phyloP scores from a whole-genome alignment of 2,329 filamentous ascomycete species.

The Penicillium sp. region DNA sequence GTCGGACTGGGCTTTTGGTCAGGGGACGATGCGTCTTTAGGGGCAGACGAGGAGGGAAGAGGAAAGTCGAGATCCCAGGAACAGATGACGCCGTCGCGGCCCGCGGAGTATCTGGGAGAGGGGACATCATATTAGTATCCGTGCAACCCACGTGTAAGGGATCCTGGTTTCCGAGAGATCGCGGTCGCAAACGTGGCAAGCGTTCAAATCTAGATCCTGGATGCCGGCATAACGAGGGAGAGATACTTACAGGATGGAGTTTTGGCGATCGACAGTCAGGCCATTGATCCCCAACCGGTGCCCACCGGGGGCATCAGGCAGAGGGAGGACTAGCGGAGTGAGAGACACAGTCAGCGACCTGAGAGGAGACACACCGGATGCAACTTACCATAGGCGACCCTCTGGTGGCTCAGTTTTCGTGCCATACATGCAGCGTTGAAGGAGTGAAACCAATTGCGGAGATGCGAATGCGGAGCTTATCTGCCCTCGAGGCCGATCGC shows the following conservation, averaged over 20 bases:
- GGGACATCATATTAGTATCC: slow-evolving; percentile 22
- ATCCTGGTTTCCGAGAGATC: not conserved
- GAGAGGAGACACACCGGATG: not conserved
- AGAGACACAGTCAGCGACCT: slow-evolving; percentile 10
- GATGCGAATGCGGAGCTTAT: slow-evolving; percentile 33
- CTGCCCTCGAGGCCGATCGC: slow-evolving; percentile 29
- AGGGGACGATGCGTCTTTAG: slow-evolving; percentile 24
- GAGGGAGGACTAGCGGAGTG: slow-evolving; percentile 61
- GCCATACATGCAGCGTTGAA: slow-evolving; percentile 52
- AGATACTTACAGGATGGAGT: slow-evolving; percentile 75
- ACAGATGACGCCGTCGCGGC: slow-evolving; percentile 91
- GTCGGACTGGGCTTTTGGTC: slow-evolving; percentile 43
- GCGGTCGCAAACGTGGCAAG: not conserved
- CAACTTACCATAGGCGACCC: slow-evolving; percentile 66
- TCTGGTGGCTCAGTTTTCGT: slow-evolving; percentile 65
- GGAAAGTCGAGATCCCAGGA: slow-evolving; percentile 74
- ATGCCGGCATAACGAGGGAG: not conserved
- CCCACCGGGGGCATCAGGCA: slow-evolving; percentile 73
- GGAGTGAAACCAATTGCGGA: slow-evolving; percentile 28
- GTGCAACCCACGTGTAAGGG: slow-evolving; percentile 14
- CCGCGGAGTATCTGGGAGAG: slow-evolving; percentile 78
- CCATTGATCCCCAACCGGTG: slow-evolving; percentile 95
- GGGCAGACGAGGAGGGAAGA: slow-evolving; percentile 32
- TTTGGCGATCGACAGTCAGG: slow-evolving; percentile 78
- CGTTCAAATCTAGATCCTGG: not conserved